A percentile compares a stretch with the other conserved stretches of the same genome.
Evolutionary conservation across 305 asterid genomes (phyloP).

Genomic region (Lippia alba): DNA sequence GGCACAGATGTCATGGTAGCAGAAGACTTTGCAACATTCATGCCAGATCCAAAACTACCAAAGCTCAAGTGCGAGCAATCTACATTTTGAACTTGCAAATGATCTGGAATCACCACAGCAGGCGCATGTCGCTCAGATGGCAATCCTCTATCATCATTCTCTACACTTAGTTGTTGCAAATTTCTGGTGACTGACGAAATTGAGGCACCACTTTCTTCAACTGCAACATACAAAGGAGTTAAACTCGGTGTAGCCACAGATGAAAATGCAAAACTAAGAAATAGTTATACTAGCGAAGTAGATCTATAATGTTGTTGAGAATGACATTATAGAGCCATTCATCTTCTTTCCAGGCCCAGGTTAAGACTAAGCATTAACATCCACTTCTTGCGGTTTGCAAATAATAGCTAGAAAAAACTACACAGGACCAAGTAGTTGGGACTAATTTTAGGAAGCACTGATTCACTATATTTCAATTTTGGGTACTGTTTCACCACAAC

Average conservation of each 20-base stretch:
- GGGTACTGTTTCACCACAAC: neutral
- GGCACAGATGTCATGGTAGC: slow-evolving; percentile 60
- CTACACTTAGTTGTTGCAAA: slow-evolving; percentile 69
- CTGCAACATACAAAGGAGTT: slow-evolving; percentile 50
- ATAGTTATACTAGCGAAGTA: neutral
- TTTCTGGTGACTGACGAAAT: slow-evolving; percentile 66
- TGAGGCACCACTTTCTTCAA: slow-evolving; percentile 56
- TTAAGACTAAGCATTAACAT: neutral
- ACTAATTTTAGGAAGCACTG: neutral
- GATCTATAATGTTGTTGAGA: neutral
- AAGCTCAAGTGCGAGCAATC: slow-evolving; percentile 91
- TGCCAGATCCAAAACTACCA: slow-evolving; percentile 82
- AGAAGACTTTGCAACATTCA: slow-evolving; percentile 48
- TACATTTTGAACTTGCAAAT: slow-evolving; percentile 77
- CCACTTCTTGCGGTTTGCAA: neutral
- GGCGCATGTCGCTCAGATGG: slow-evolving; percentile 62
- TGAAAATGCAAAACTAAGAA: slow-evolving; percentile 16
- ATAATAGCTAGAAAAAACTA: slow-evolving; percentile 8
- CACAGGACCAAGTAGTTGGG: neutral
- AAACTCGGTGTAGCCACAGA: slow-evolving; percentile 14
- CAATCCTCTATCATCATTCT: slow-evolving; percentile 54
- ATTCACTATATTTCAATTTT: neutral
- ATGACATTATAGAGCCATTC: neutral
- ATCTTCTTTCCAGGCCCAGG: neutral
- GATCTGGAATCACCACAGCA: slow-evolving; percentile 84